These are phyloP conservation scores for Rhynchosporium graminicola DNA, from an alignment of 2,329 filamentous ascomycete genomes.

Conservation along the genomic window DNA sequence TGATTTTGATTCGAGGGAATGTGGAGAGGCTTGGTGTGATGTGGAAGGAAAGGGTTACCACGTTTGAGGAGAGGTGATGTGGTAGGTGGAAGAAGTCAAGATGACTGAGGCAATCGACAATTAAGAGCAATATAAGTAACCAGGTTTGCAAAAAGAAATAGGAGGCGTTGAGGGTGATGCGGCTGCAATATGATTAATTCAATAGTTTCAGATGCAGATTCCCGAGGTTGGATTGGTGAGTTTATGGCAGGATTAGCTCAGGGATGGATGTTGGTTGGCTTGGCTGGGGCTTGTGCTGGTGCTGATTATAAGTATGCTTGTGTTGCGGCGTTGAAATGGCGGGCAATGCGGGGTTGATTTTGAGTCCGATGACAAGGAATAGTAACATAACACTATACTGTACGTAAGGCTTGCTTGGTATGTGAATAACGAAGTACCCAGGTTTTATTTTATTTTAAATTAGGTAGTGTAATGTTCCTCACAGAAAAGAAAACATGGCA, in stretches of 20 bases:
- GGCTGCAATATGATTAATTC: not conserved
- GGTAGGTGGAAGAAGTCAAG: too few relatives aligned
- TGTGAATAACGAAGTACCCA: not conserved
- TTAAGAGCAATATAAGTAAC: not conserved
- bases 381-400: too few relatives aligned
- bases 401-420: too few relatives aligned
- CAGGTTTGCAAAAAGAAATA: not conserved
- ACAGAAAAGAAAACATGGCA: too few relatives aligned
- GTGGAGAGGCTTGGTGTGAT: too few relatives aligned
- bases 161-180: not conserved
- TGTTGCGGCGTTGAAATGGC: not conserved
- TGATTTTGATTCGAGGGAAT: too few relatives aligned
- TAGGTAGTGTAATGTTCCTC: too few relatives aligned
- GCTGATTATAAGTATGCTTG: too few relatives aligned
- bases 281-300: too few relatives aligned
- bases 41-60: too few relatives aligned
- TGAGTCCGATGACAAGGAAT: not conserved
- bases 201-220: not conserved
- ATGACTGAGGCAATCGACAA: not conserved
- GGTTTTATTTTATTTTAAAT: too few relatives aligned
- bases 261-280: not conserved
- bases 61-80: too few relatives aligned
- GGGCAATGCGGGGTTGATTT: conserved; percentile 11
- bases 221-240: not conserved
- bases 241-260: not conserved